Conservation (phyloP, 306 rosid species). For the Cucumis hystrix region DNA sequence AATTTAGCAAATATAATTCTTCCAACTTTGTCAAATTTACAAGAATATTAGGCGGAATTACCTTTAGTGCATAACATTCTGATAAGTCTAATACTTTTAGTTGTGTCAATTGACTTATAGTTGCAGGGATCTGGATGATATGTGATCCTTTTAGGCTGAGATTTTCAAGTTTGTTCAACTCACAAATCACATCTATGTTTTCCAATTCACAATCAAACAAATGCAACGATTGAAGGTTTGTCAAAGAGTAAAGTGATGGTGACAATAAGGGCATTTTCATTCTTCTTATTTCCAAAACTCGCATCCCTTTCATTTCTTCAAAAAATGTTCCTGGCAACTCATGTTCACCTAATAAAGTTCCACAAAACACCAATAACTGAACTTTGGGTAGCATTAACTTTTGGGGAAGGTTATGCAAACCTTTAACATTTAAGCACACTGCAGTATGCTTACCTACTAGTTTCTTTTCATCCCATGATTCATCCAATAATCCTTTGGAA, state of each 20-base stretch:
- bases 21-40: constrained; percentile 4
- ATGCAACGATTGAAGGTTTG: not conserved
- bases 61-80: not conserved
- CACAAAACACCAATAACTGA: not conserved
- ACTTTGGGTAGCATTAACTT: not conserved
- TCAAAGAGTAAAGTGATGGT: not conserved
- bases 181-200: not conserved
- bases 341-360: not conserved
- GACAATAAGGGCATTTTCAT: too few relatives aligned
- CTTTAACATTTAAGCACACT: not conserved
- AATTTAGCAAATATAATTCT: not conserved
- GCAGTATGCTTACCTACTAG: not conserved
- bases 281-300: not conserved
- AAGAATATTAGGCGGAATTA: not conserved
- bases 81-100: constrained; percentile 6
- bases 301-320: not conserved
- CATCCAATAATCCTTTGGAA: not conserved
- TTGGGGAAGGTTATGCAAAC: not conserved
- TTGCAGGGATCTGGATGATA: not conserved
- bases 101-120: not conserved
- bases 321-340: not conserved
- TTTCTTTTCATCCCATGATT: not conserved
- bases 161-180: not conserved
- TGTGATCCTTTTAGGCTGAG: not conserved
- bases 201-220: not conserved